Percentiles rank a stretch among this genome's conserved stretches.
phyloP scores from a whole-genome alignment of 176 grass and related monocot species.

The Aechmea fasciata region DNA sequence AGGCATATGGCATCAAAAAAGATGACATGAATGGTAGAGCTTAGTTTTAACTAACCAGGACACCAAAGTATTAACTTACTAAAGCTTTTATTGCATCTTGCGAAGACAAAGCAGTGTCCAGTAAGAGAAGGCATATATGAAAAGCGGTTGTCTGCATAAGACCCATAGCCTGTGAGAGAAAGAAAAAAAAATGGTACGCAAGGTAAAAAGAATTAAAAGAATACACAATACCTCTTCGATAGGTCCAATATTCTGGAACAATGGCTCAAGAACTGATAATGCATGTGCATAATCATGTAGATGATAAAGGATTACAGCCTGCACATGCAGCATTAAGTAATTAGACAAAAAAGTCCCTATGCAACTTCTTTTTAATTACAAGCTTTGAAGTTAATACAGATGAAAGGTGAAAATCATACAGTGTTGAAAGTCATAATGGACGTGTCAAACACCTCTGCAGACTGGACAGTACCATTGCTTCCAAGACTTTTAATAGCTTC shows the following conservation, averaged over 20 bases:
- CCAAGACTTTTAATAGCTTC: background rate
- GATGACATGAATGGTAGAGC: slow-evolving; percentile 1
- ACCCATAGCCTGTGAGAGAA: background rate
- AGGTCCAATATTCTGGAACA: slow-evolving; percentile 16
- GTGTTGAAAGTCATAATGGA: slow-evolving; percentile 4
- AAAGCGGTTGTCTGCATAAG: slow-evolving; percentile 68
- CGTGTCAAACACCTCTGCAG: slow-evolving; percentile 9
- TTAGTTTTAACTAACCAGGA: background rate
- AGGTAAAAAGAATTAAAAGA: background rate
- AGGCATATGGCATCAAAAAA: background rate
- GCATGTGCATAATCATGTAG: slow-evolving; percentile 13
- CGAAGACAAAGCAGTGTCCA: slow-evolving; percentile 75
- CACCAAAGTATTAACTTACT: slow-evolving; percentile 35
- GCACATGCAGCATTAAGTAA: background rate
- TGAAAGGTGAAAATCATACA: background rate
- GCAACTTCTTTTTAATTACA: background rate
- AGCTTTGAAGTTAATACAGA: background rate
- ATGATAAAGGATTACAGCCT: slow-evolving; percentile 16
- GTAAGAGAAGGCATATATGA: slow-evolving; percentile 72
- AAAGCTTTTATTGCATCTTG: slow-evolving; percentile 66
- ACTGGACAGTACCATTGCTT: background rate
- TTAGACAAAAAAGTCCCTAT: background rate
- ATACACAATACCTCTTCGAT: slow-evolving; percentile 17
- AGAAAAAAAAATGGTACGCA: background rate
- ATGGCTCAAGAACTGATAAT: slow-evolving; percentile 7